Percentiles rank a stretch among this genome's conserved stretches.
phyloP scores from a whole-genome alignment of 2,329 filamentous ascomycete genomes.

The Fusarium citri region DNA sequence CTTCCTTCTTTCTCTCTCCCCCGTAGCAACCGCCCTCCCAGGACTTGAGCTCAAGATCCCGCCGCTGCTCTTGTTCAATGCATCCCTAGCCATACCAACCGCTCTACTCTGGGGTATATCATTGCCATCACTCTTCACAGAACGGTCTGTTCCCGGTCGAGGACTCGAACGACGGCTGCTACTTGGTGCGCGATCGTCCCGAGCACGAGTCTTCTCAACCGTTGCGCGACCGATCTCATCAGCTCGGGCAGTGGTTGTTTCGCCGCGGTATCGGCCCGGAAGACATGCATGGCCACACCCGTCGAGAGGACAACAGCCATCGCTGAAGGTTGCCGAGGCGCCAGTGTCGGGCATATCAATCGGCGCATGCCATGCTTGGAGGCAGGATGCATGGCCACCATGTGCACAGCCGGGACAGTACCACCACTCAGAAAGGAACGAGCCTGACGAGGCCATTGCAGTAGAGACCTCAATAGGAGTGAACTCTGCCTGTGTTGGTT shows the following conservation, averaged over 20 bases:
- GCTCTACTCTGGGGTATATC: constrained; percentile 70
- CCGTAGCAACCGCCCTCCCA: constrained; percentile 51
- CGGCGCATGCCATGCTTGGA: constrained; percentile 68
- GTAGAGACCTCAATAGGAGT: constrained; percentile 49
- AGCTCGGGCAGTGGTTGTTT: constrained; percentile 57
- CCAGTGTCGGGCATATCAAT: constrained; percentile 33
- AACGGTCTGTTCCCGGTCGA: constrained; percentile 39
- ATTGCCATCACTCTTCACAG: constrained; percentile 59
- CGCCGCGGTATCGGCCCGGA: constrained; percentile 66
- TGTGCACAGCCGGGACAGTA: constrained; percentile 72
- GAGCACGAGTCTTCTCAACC: constrained; percentile 52
- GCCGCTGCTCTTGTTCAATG: constrained; percentile 54
- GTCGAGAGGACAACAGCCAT: constrained; percentile 72
- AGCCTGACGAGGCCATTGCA: constrained; percentile 41
- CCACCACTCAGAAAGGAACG: constrained; percentile 65
- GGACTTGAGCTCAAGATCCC: constrained; percentile 64
- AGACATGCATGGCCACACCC: constrained; percentile 74
- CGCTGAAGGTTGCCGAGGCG: constrained; percentile 54
- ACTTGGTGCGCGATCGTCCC: constrained; percentile 43
- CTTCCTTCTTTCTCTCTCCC: constrained; percentile 68
- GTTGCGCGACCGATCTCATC: constrained; percentile 65
- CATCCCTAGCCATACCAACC: constrained; percentile 69
- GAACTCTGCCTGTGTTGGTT: constrained; percentile 58
- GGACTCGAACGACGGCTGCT: constrained; percentile 49
- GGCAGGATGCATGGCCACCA: constrained; percentile 70